Evolutionary conservation across 805 yeast species (phyloP).

Genomic region (Yarrowia osloensis): DNA sequence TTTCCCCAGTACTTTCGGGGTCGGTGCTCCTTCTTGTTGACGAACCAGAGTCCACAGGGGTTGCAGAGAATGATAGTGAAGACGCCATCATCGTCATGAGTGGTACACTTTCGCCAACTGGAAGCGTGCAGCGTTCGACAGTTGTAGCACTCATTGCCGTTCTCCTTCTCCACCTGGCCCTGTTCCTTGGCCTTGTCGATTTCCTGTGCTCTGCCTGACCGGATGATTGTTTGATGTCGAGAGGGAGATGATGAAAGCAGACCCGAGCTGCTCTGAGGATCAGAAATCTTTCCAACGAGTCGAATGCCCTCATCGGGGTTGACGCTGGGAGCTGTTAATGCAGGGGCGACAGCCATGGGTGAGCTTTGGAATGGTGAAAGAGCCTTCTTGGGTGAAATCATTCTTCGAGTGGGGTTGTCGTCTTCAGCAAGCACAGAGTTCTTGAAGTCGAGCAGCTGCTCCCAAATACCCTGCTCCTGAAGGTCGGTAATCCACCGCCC

Average conservation of each 20-base stretch:
- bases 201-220: slow-evolving; percentile 14
- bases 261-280: slow-evolving; percentile 8
- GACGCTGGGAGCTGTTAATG: background rate
- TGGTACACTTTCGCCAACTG: slow-evolving; percentile 39
- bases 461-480: slow-evolving; percentile 20
- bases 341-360: background rate
- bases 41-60: slow-evolving; percentile 39
- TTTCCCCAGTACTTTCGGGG: slow-evolving; percentile 37
- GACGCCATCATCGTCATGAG: slow-evolving; percentile 32
- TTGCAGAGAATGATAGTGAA: slow-evolving; percentile 35
- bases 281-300: background rate
- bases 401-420: background rate
- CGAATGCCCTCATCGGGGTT: background rate
- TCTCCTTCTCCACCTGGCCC: slow-evolving; percentile 36
- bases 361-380: slow-evolving; percentile 19
- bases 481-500: slow-evolving; percentile 23
- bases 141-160: slow-evolving; percentile 40
- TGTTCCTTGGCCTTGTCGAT: slow-evolving; percentile 23
- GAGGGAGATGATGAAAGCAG: slow-evolving; percentile 19
- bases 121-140: slow-evolving; percentile 41
- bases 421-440: background rate
- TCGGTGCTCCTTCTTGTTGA: slow-evolving; percentile 35
- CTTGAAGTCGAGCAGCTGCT: slow-evolving; percentile 20
- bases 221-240: background rate
- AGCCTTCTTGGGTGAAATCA: slow-evolving; percentile 17